These are phyloP conservation scores for Phytophthora lateralis DNA, from an alignment of 352 stramenopile species.

Conservation along the genomic window DNA sequence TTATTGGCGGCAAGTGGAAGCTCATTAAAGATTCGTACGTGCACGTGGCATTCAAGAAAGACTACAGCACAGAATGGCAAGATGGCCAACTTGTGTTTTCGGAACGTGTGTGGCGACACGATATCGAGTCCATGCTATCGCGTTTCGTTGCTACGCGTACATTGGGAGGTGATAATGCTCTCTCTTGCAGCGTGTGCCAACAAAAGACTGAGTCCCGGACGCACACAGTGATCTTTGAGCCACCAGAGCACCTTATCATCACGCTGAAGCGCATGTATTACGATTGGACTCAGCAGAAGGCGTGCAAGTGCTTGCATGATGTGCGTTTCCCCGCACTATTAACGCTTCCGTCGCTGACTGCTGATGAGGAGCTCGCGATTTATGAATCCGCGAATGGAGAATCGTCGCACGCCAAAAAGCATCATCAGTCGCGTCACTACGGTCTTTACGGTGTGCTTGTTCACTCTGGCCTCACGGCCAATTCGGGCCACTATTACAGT, in stretches of 20 bases:
- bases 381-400: slow-evolving; percentile 21
- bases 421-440: slow-evolving; percentile 65
- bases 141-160: slow-evolving; percentile 82
- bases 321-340: slow-evolving; percentile 76
- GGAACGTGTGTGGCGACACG: slow-evolving; percentile 84
- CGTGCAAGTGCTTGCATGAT: slow-evolving; percentile 86
- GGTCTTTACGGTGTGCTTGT: slow-evolving; percentile 91
- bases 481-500: slow-evolving; percentile 92
- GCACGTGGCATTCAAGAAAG: slow-evolving; percentile 89
- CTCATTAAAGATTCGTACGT: slow-evolving; percentile 87
- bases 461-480: slow-evolving; percentile 87
- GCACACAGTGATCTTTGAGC: slow-evolving; percentile 82
- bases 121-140: slow-evolving; percentile 82
- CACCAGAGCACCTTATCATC: slow-evolving; percentile 83
- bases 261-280: slow-evolving; percentile 92
- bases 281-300: slow-evolving; percentile 89
- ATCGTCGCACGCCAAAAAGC: slow-evolving; percentile 21
- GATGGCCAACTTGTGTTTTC: slow-evolving; percentile 78
- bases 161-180: slow-evolving; percentile 80
- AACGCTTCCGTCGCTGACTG: slow-evolving; percentile 64
- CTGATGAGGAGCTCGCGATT: slow-evolving; percentile 54
- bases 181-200: slow-evolving; percentile 73
- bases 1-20: slow-evolving; percentile 61
- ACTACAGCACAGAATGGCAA: slow-evolving; percentile 90
- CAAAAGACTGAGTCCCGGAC: slow-evolving; percentile 82